These are phyloP conservation scores for Boletus semigastroideus DNA, from an alignment of 1,284 basidiomycete species.

Conservation along the genomic window DNA sequence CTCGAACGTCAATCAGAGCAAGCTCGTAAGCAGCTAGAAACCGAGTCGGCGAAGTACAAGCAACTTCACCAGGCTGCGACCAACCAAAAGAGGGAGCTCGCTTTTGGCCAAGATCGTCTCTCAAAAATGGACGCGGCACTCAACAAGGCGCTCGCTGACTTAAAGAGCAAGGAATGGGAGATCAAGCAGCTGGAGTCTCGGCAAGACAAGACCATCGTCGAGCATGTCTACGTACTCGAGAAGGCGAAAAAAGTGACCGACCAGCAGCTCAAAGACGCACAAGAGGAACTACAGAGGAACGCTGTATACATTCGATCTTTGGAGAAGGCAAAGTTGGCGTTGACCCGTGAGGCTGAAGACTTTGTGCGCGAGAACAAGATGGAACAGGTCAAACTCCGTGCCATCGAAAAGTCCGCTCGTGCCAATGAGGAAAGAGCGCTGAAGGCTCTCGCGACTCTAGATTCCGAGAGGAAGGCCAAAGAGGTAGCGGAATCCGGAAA, in stretches of 20 bases:
- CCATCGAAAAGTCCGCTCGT: conserved; percentile 64
- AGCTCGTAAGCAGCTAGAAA: conserved; percentile 66
- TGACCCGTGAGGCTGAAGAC: conserved; percentile 87
- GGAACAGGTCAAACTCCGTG: conserved; percentile 66
- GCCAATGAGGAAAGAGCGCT: conserved; percentile 58
- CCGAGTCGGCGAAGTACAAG: conserved; percentile 66
- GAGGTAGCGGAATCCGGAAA: conserved; percentile 64
- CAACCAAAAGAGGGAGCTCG: conserved; percentile 67
- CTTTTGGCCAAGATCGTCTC: conserved; percentile 68
- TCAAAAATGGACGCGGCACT: conserved; percentile 79
- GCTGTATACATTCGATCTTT: conserved; percentile 78
- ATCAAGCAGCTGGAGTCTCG: conserved; percentile 81
- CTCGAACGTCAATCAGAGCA: conserved; percentile 74
- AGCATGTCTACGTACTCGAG: conserved; percentile 97
- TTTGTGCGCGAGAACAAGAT: conserved; percentile 73
- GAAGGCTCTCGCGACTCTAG: conserved; percentile 57
- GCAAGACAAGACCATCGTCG: conserved; percentile 97
- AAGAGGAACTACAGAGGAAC: conserved; percentile 73
- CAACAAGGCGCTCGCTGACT: conserved; percentile 74
- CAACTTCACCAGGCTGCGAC: conserved; percentile 71
- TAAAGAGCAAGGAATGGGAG: conserved; percentile 85
- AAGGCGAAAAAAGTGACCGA: conserved; percentile 97
- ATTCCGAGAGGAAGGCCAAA: conserved; percentile 62
- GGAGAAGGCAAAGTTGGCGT: conserved; percentile 76
- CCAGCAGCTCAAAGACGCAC: conserved; percentile 83